Evolutionary conservation across 805 yeast species (phyloP), one percentile per base, ranked within the genome.

Genomic region (Ogataea salicorniae): DNA sequence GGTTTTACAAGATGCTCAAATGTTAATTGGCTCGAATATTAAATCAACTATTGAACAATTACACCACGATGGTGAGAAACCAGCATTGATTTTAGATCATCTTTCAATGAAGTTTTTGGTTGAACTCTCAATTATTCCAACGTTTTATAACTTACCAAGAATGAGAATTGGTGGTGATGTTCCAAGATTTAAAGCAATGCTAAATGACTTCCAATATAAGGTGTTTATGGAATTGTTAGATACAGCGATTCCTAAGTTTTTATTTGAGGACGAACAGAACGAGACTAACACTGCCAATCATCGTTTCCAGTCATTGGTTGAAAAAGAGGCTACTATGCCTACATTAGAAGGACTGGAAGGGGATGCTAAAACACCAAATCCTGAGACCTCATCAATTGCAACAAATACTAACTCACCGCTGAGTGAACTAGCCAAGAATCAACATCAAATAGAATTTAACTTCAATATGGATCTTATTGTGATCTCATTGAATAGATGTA

Each of bases 201-300:
- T 94, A 59, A 87, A 87, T 56, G 98, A 94, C 62, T 85, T 82
- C 58, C 97, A 95, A 62, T 95, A 95, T 68, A 87, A 89, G 63
- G 80, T 89, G 1, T 71, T 94, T 58, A 83, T 94, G 92, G 80
- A 82, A 48, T 69, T 92, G 39, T 69, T 92, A 34, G 85, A 84
- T 43, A 76, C 72, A 9, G 79, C 84, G 18, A 73, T 89, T 11
- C 97, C 97, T 2, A 55, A 60, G 38, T 61, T 72, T 45, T 74
- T 71, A 16, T 40, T 51, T 34, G 38, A 38, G 9, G 51, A 48
- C 17, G 53, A 49, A n/a, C 46, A 43, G 6, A 54, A 52, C 6
- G 45, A 45, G 9, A 50, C 36, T 8, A 46, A 44, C 18, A 49
- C 42, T 26, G 3, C 31, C 31, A 26, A 11, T 14, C 43, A 50